Evolutionary conservation across 805 yeast species (phyloP), one percentile per base, ranked within the genome.

Genomic region (Zygoascus bituminiphila): DNA sequence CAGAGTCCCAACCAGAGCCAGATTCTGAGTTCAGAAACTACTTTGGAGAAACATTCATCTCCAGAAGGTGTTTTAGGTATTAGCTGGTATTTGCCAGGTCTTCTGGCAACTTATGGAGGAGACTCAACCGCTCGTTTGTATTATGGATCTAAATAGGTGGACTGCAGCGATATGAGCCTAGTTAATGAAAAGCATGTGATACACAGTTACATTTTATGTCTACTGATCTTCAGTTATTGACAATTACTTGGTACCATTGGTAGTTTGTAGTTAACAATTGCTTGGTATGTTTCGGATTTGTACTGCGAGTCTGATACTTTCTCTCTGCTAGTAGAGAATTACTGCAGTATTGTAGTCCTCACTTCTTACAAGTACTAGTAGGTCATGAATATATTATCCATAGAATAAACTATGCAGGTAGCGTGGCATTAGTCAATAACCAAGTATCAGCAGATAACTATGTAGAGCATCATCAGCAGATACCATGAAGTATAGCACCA

Each of bases 101-200:
- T 40, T 26, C 35, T 51, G 5, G 48, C 47, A 9, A 42, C 38
- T n/a, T 42, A 21, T 33, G 51, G 51, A 15, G 54, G 45, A 12
- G 49, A 48, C 36, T 42, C 37, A 15, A 22, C 44, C 2, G 43
- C 48, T 14, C 23, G 33, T 7, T 19, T 51, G 23, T 48, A 44
- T 21, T 36, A 31, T 31, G 29, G 36, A 21, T 44, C n/a, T 14
- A 9, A n/a, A 14, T 14, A 26, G 14, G 9, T 26, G 14, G 9
- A 14, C 9, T 14, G 14, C 14, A 9, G 14, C 14, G 33, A 26
- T 26, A 26, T 26, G 33, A 14, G 33, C 12, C 14, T 9, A 9
- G 9, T 9, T 26, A 14, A 26, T 26, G 9, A 26, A 26, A 26
- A 26, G 33, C 14, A n/a, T n/a, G n/a, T n/a, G n/a, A n/a, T n/a